Evolutionary conservation across 2,329 filamentous ascomycete species (phyloP).

Genomic region (Calonectria pteridis): DNA sequence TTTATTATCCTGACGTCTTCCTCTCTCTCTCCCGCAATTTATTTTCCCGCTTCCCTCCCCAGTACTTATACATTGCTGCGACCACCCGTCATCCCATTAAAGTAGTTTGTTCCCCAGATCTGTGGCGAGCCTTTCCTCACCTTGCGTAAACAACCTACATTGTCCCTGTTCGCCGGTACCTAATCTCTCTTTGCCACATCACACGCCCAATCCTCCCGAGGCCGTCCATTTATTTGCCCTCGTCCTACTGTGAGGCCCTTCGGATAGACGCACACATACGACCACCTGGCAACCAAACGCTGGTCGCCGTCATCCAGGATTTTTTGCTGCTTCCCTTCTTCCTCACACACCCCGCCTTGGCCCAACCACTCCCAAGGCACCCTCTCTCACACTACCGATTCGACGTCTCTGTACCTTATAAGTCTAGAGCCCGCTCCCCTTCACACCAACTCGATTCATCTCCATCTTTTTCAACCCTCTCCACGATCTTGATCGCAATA

Average conservation of each 20-base stretch:
- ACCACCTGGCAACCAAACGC: slow-evolving; percentile 29
- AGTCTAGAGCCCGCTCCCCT: slow-evolving; percentile 25
- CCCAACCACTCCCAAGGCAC: slow-evolving; percentile 28
- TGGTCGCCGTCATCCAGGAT: slow-evolving; percentile 26
- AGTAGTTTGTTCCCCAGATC: slow-evolving; percentile 30
- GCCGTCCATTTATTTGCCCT: slow-evolving; percentile 34
- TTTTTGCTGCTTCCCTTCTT: slow-evolving; percentile 18
- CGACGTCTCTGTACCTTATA: slow-evolving; percentile 35
- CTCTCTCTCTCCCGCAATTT: slow-evolving; percentile 18
- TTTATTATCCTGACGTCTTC: slow-evolving; percentile 1
- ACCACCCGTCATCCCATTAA: slow-evolving; percentile 20
- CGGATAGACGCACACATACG: slow-evolving; percentile 34
- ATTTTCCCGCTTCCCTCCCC: slow-evolving; percentile 3
- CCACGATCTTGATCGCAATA: neutral
- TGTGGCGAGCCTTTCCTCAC: slow-evolving; percentile 33
- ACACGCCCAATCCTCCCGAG: slow-evolving; percentile 37
- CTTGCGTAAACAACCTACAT: slow-evolving; percentile 31
- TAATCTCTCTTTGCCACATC: slow-evolving; percentile 47
- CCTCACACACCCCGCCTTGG: slow-evolving; percentile 30
- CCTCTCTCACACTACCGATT: slow-evolving; percentile 25
- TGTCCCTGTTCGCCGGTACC: slow-evolving; percentile 35
- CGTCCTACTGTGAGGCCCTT: slow-evolving; percentile 39
- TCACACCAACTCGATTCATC: slow-evolving; percentile 15
- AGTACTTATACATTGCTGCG: slow-evolving; percentile 14
- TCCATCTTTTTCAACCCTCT: neutral